Percentiles rank a stretch among this genome's conserved stretches.
Evolutionary conservation across 352 stramenopile genomes (phyloP).

Genomic region (Paralagenidium karlingii): DNA sequence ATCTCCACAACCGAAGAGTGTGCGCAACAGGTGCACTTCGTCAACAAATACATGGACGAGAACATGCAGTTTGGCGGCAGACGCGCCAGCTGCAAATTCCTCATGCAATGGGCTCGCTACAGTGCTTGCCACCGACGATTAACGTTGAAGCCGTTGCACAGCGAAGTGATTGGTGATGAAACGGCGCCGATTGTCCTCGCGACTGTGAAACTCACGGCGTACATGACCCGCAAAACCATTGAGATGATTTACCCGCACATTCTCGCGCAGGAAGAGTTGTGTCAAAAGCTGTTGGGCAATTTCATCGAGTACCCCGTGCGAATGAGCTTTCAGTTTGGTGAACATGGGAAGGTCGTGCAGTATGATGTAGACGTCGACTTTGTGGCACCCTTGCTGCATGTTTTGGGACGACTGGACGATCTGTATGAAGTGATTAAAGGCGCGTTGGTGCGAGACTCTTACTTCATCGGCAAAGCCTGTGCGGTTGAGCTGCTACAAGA

Average conservation of each 20-base stretch:
- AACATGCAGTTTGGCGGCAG: conserved; percentile 6
- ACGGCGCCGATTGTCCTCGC: conserved; percentile 9
- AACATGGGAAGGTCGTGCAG: too few species aligned
- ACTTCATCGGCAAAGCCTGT: too few species aligned
- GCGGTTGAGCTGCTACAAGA: too few species aligned
- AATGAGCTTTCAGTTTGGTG: conserved; percentile 60
- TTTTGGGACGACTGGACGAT: too few species aligned
- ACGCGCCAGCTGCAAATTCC: conserved; percentile 1
- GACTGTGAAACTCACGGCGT: too few species aligned
- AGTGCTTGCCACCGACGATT: conserved; percentile 7
- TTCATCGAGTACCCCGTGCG: conserved; percentile 33
- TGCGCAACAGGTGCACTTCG: conserved; percentile 3
- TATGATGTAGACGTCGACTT: conserved; percentile 58
- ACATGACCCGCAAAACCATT: too few species aligned
- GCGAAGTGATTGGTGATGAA: conserved; percentile 7
- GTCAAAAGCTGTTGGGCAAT: conserved; percentile 46
- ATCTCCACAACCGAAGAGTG: too few species aligned
- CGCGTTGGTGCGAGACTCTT: too few species aligned
- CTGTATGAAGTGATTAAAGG: too few species aligned
- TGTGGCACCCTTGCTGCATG: too few species aligned
- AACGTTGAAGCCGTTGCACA: conserved; percentile 5
- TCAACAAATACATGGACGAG: conserved; percentile 5
- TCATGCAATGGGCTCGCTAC: conserved; percentile 6
- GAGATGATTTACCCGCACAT: conserved; percentile 57
- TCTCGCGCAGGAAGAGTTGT: conserved; percentile 38